phyloP scores from a whole-genome alignment of 2,329 filamentous ascomycete species.

The Zymoseptoria pseudotritici region DNA sequence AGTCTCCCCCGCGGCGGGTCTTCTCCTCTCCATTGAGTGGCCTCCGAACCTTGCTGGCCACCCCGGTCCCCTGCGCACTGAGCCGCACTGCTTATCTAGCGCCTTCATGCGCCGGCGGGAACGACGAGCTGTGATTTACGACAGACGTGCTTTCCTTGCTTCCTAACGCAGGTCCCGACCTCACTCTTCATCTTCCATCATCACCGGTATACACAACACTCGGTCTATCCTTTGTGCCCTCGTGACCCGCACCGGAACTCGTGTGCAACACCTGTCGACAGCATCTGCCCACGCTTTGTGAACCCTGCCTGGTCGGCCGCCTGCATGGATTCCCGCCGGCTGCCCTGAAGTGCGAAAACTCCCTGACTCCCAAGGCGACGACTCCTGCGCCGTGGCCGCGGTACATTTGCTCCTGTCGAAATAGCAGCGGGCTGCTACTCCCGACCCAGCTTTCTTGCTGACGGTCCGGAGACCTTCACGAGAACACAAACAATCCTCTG shows the following conservation, averaged over 20 bases:
- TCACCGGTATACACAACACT: constrained; percentile 2
- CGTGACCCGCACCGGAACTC: neutral
- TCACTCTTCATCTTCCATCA: constrained; percentile 4
- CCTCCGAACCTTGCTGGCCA: neutral
- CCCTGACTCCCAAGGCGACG: constrained; percentile 3
- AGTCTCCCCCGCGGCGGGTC: constrained; percentile 2
- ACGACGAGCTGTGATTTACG: neutral
- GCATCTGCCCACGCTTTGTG: constrained; percentile 8
- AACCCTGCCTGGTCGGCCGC: constrained; percentile 11
- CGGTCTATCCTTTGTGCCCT: neutral
- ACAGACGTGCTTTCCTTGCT: constrained; percentile 3
- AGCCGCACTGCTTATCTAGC: constrained; percentile 9
- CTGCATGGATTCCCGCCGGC: constrained; percentile 9
- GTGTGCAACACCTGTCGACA: constrained; percentile 6
- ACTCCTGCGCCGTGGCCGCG: constrained; percentile 12
- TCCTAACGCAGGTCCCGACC: constrained; percentile 4
- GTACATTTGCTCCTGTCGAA: neutral
- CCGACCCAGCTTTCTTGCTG: constrained; percentile 8
- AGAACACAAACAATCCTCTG: constrained; percentile 5
- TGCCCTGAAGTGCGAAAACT: constrained; percentile 7
- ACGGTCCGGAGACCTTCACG: constrained; percentile 5
- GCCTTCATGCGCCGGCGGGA: constrained; percentile 6
- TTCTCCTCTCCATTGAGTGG: neutral
- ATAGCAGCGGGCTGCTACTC: constrained; percentile 12
- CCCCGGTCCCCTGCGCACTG: constrained; percentile 3